Evolutionary conservation across 2,329 filamentous ascomycete species (phyloP).

Genomic region (Scopulariopsis brevicaulis): DNA sequence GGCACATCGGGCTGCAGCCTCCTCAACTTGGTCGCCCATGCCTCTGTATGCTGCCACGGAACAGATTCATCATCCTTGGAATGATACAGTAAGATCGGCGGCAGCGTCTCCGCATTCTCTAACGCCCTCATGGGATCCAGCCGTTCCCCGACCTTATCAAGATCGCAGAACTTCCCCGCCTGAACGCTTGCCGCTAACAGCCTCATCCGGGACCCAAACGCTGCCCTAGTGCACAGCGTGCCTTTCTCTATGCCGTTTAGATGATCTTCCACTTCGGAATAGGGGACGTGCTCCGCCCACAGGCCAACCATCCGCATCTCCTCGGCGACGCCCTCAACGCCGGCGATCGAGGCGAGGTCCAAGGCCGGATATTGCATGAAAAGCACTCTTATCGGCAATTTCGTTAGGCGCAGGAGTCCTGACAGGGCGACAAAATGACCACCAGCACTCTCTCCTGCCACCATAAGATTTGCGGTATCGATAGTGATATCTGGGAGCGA

Average conservation of each 20-base stretch:
- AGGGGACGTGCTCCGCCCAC: background rate
- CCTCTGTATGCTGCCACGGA: slow-evolving; percentile 1
- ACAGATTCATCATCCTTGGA: background rate
- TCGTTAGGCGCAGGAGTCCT: background rate
- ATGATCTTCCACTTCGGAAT: background rate
- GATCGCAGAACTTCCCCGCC: background rate
- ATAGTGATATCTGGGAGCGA: background rate
- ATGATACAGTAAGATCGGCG: background rate
- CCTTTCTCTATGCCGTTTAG: background rate
- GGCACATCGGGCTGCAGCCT: background rate
- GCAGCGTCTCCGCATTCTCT: background rate
- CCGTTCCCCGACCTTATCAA: background rate
- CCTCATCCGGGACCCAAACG: background rate
- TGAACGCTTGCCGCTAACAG: background rate
- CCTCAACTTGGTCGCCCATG: background rate
- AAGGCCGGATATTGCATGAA: background rate
- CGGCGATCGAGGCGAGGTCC: background rate
- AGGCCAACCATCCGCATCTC: background rate
- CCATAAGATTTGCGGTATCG: background rate
- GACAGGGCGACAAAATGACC: background rate
- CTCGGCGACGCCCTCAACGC: background rate
- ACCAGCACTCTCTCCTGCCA: background rate
- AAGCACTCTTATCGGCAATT: background rate
- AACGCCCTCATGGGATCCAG: background rate
- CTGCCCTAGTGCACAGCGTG: background rate